Base-by-base conservation (phyloP, 768 basidiomycete species). In the Leccinum disarticulatum region DNA sequence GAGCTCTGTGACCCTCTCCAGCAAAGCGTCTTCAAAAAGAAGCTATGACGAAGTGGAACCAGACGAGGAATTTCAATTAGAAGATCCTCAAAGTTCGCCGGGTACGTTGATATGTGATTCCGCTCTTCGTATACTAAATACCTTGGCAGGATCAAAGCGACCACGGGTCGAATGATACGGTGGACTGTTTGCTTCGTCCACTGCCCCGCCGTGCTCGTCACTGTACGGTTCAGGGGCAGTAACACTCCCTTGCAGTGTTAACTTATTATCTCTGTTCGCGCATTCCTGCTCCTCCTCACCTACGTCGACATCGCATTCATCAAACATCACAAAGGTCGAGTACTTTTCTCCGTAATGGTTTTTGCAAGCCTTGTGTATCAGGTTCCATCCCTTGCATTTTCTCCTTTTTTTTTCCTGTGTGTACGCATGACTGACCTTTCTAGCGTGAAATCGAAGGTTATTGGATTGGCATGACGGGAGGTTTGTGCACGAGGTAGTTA, bases 1-100 rank as follows among this genome's bases (percentile, higher is more conserved):
- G 57, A 87, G 81, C 50, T 85, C 81, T 17, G 73, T 78, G 52
- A 84, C 85, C 2, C 72, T 86, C 53, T 84, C 83, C 13, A 86
- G 84, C 66, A 83, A 67, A 55, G 69, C 51, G 27, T 76, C 81
- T 43, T 84, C 84, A 36, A 88, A 88, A 71, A 65, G 76, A 59
- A 56, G 63, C n/a, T 61, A 68, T 28, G 80, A 85, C 43, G 81
- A 81, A 57, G 77, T 83, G 58, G 80, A 83, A 25, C 72, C 74
- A 46, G 63, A 69, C 14, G 82, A 80, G 54, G 78, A 77, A 14
- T 71, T 70, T 10, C 68, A 65, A 10, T 73, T 67, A 41, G 74
- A 73, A 43, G 70, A 71, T 38, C 64, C 71, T 59, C 70, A 70
- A 30, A 68, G 68, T 60, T 83, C 83, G 58, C 81, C 84, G 65